Evolutionary conservation across 176 grass and related monocot species (phyloP), one percentile per base, ranked within the genome.

Genomic region (Eremochloa ophiuroides): DNA sequence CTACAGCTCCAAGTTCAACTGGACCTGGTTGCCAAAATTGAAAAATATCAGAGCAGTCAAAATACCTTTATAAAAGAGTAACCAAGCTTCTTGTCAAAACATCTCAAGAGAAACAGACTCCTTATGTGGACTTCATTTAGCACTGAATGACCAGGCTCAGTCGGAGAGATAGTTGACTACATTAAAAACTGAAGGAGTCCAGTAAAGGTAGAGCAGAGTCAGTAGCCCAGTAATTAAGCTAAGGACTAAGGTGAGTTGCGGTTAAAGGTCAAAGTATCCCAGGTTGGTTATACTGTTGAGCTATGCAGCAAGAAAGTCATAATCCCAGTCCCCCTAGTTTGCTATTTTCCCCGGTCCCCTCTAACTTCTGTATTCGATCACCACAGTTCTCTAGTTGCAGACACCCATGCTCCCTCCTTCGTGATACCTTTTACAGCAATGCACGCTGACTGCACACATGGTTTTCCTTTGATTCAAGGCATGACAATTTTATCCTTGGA

Each of bases 1-100:
- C 95, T 59, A 94, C 95, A 50, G 92, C 95, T 44, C 92, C 92
- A 73, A 97, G 77, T 79, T 97, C 95, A 65, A 87, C 85, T 33
- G 95, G 77, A 85, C 95, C 95, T 97, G 83, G 84, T 74, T 87
- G 48, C 17, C 23, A 83, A 17, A 34, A 85, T 71, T 84, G 20
- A 29, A 80, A 74, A 82, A 29, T 6, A 88, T 34, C 58, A 56
- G 22, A 69, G 20, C 10, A 56, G 66, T 37, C 31, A 82, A 44
- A 65, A 10, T 56, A 34, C 7, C 28, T 42, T 28, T 46, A 44
- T 8, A 66, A 69, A 20, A 25, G 66, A 69, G 66, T 27, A 27
- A 43, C 22, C 53, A 56, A 56, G 2, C 53, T 56, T 56, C 3
- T 0, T 56, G 22, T 56, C 22, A 23, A 56, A 53, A 10, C 22